A percentile compares a stretch with the other conserved stretches of the same genome.
Evolutionary conservation across 2,329 filamentous ascomycete species (phyloP).

Genomic region (Diaporthe velutina): DNA sequence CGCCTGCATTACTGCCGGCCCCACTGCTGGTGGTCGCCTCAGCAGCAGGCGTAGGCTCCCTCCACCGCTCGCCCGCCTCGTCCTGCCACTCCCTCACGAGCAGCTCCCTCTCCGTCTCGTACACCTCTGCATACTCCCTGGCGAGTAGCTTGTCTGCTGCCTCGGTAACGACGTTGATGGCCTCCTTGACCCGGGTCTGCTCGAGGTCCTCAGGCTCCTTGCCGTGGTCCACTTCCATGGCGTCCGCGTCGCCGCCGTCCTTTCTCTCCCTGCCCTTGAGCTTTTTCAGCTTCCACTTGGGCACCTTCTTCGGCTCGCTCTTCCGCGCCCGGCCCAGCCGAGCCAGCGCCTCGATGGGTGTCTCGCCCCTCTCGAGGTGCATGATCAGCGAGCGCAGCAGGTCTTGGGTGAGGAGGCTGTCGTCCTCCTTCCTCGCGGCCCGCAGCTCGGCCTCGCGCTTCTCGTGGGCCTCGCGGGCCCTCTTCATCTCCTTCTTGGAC

Average conservation of each 20-base stretch:
- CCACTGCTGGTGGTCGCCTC: conserved; percentile 42
- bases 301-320: conserved; percentile 68
- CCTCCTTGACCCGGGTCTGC: conserved; percentile 76
- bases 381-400: conserved; percentile 80
- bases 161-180: conserved; percentile 86
- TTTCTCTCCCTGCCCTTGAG: conserved; percentile 65
- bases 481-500: conserved; percentile 93
- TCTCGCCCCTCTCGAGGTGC: conserved; percentile 84
- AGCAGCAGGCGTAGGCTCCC: conserved; percentile 53
- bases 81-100: conserved; percentile 85
- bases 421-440: conserved; percentile 78
- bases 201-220: conserved; percentile 73
- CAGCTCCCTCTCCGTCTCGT: conserved; percentile 87
- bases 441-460: conserved; percentile 84
- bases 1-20: conserved; percentile 33
- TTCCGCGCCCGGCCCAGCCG: conserved; percentile 77
- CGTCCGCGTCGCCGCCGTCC: conserved; percentile 53
- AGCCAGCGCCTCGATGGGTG: conserved; percentile 87
- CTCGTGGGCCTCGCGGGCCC: conserved; percentile 87
- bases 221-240: conserved; percentile 78
- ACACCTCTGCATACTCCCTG: conserved; percentile 89
- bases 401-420: conserved; percentile 89
- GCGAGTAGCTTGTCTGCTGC: conserved; percentile 89
- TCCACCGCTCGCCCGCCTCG: conserved; percentile 91
- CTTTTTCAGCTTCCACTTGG: conserved; percentile 80